Base-by-base conservation (phyloP, 768 basidiomycete species). In the Saitozyma sp. region DNA sequence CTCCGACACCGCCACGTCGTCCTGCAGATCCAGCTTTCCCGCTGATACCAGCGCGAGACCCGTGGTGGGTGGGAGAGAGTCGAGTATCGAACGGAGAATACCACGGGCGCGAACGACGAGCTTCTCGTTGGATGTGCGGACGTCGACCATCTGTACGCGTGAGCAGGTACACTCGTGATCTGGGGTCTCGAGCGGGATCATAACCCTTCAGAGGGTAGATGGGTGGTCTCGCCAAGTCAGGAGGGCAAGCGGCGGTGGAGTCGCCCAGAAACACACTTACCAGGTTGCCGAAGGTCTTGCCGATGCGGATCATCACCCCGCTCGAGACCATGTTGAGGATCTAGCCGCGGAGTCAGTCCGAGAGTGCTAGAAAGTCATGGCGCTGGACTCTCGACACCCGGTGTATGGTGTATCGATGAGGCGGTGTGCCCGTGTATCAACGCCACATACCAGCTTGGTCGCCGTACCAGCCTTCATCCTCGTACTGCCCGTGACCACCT, bases 401-500 rank as follows among this genome's bases (percentile, higher is more conserved):
- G 29, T 29, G 29, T 29, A 29, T 29, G 29, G 29, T 29, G 29
- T 29, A 29, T 29, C 29, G 29, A 29, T 29, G 29, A 5, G 5
- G 29, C 29, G 29, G 29, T 5, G 29, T 29, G 29, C 29, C 29
- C 29, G 29, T 29, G 29, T 29, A 2, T 29, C 29, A 5, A 5
- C 29, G 20, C 4, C 14, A n/a, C 51, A 14, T 42, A 56, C 54
- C 59, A 60, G 37, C 52, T 60, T 60, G 7, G 16, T 14, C 17
- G 59, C 59, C 40, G 50, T 60, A 6, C 59, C 59, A 16, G 40
- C 20, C 42, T 60, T 60, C 59, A 60, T 60, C 42, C 59, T 38
- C 20, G 59, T 60, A 20, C 59, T 60, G n/a, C 59, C 59, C 17
- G 59, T 60, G 52, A 60, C 59, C 11, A 54, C 59, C 51, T 60